Percentiles rank a stretch among this genome's conserved stretches.
phyloP scores from a whole-genome alignment of 306 rosid genomes.

The Sphenostylis stenocarpa region DNA sequence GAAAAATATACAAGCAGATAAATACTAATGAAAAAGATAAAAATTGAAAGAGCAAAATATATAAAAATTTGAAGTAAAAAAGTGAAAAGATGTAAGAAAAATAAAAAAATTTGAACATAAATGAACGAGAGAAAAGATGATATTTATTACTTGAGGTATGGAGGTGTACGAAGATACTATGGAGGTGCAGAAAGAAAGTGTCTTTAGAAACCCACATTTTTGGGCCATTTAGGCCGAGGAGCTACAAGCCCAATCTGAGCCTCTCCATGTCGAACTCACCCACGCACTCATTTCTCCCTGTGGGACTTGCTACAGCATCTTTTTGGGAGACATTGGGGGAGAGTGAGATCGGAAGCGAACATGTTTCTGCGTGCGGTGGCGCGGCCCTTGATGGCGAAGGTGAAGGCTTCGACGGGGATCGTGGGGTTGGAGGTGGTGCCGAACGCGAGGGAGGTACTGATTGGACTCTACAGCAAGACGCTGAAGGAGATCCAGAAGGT shows the following conservation, averaged over 20 bases:
- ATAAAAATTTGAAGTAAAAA: no score
- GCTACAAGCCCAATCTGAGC: neutral
- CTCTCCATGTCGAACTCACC: neutral
- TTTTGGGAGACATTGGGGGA: neutral
- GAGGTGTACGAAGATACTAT: no score
- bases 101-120: no score
- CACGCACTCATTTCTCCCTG: neutral
- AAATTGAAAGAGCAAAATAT: no score
- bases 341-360: neutral
- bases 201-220: no score
- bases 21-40: no score
- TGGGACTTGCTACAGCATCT: neutral
- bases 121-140: no score
- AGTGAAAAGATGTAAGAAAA: no score
- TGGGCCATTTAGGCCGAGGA: neutral
- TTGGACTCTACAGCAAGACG: slow-evolving; percentile 70
- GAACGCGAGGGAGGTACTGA: slow-evolving; percentile 77
- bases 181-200: no score
- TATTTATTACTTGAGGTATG: no score
- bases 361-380: slow-evolving; percentile 79
- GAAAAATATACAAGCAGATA: no score
- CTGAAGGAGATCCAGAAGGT: slow-evolving; percentile 83
- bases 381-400: slow-evolving; percentile 84
- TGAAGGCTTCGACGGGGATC: slow-evolving; percentile 89
- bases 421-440: slow-evolving; percentile 88